Percentiles rank a stretch among this genome's conserved stretches.
Evolutionary conservation across 2,329 filamentous ascomycete species (phyloP).

Genomic region (Sclerotiophoma versabilis): DNA sequence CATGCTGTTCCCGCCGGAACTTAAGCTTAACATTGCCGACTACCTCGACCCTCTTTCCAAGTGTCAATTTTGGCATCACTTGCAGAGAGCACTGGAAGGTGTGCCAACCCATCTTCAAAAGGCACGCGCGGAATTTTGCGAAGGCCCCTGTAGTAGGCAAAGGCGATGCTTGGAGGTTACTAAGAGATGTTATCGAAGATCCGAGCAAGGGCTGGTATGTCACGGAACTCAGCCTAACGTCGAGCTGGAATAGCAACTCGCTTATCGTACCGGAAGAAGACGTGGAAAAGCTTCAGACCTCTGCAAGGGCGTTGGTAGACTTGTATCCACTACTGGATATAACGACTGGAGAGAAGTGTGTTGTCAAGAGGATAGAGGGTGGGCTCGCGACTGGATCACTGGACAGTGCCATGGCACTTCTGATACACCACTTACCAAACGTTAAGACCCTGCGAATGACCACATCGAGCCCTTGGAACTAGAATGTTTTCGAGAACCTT

Average conservation of each 20-base stretch:
- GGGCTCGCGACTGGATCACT: background rate
- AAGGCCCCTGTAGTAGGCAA: background rate
- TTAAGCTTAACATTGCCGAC: background rate
- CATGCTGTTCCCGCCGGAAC: background rate
- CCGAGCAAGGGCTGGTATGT: background rate
- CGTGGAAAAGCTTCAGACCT: background rate
- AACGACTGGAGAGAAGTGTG: background rate
- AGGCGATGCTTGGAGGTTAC: background rate
- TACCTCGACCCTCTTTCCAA: slow-evolving; percentile 1
- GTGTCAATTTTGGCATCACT: background rate
- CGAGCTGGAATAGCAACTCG: background rate
- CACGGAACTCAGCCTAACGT: background rate
- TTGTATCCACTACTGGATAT: background rate
- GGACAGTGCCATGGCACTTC: background rate
- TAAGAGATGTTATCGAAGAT: background rate
- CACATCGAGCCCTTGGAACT: background rate
- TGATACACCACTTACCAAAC: background rate
- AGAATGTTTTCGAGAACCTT: background rate
- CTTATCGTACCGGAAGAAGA: background rate
- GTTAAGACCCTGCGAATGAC: background rate
- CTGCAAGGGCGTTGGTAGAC: background rate
- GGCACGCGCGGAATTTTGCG: background rate
- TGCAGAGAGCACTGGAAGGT: slow-evolving; percentile 3
- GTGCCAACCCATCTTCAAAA: background rate
- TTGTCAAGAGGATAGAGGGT: background rate